Base-by-base conservation (phyloP, 768 basidiomycete genomes). In the Leucocoprinus sp. region DNA sequence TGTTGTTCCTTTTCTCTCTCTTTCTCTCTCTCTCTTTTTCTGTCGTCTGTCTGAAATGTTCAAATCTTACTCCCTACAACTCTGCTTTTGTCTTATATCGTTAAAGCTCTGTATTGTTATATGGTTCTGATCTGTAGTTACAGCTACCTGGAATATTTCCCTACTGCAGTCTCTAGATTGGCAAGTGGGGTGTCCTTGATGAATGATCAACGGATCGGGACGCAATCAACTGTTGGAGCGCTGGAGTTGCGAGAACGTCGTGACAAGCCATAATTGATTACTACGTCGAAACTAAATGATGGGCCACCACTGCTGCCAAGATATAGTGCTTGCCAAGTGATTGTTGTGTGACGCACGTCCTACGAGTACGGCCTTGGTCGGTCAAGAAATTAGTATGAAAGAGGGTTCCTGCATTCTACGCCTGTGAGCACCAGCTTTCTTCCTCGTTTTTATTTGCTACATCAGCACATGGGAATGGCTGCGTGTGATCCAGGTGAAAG, bases 91-190 rank as follows among this genome's bases (percentile, higher is more conserved):
- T 46, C 39, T 37, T 48, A 53, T 47, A 39, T 49, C 47, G 52
- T 56, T 48, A 51, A 54, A 54, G 56, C 56, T 57, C 58, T 64
- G 60, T 64, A 64, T 63, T 60, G 56, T 62, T 63, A 64, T 64
- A 56, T 55, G 56, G 40, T 55, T 53, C 52, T 52, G 53, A 63
- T 57, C 54, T 62, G 57, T 60, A 56, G 52, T 56, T 52, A 47
- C 52, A 51, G 45, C 48, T 53, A 55, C 39, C 42, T 53, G 52
- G 54, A 55, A 49, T 43, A 55, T 55, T 37, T 33, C 26, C 12
- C 29, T 35, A 41, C 21, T 37, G 17, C 24, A 12, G 19, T 42
- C 23, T 19, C 17, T 18, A 24, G 21, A 12, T 9, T 24, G 24
- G 5, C 11, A n/a, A 18, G 35, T 37, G 26, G n/a, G 19, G 26